A percentile compares a stretch with the other conserved stretches of the same genome.
These are phyloP conservation scores for Paxillus involutus DNA, from an alignment of 768 basidiomycete species.

Conservation along the genomic window DNA sequence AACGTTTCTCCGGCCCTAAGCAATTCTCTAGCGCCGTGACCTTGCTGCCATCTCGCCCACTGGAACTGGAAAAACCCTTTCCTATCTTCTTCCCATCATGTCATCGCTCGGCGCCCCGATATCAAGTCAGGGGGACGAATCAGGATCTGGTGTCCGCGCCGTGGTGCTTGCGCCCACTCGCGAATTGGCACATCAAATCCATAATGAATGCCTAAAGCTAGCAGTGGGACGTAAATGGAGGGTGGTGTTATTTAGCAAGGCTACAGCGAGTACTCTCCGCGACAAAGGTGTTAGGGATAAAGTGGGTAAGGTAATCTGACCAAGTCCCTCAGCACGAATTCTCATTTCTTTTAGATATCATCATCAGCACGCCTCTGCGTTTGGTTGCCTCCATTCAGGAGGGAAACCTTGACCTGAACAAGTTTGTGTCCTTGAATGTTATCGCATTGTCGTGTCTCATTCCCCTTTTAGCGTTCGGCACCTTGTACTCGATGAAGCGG, in stretches of 20 bases:
- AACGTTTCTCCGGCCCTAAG: background rate
- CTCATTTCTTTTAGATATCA: conserved; percentile 57
- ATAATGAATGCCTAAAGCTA: conserved; percentile 85
- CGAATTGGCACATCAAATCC: conserved; percentile 94
- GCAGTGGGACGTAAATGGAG: conserved; percentile 84
- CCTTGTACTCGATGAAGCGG: conserved; percentile 87
- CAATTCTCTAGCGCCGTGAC: conserved; percentile 62
- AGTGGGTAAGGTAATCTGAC: conserved; percentile 56
- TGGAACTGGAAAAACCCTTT: conserved; percentile 94
- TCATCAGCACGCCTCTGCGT: conserved; percentile 91
- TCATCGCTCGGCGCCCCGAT: conserved; percentile 55
- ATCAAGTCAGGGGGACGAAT: conserved; percentile 42
- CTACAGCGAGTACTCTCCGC: conserved; percentile 80
- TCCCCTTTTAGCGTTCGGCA: conserved; percentile 66
- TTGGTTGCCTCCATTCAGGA: conserved; percentile 79
- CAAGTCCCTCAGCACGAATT: background rate
- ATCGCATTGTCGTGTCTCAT: conserved; percentile 5
- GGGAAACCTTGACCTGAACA: conserved; percentile 62
- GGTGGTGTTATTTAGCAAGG: conserved; percentile 81
- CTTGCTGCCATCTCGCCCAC: conserved; percentile 95
- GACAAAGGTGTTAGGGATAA: conserved; percentile 72
- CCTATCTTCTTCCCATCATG: conserved; percentile 87
- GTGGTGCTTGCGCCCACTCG: conserved; percentile 89
- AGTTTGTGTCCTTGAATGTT: conserved; percentile 48
- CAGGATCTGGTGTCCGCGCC: conserved; percentile 66